Percentiles rank a stretch among this genome's conserved stretches.
These are phyloP conservation scores for Lentinus tigrinus DNA, from an alignment of 768 basidiomycete species.

Conservation along the genomic window DNA sequence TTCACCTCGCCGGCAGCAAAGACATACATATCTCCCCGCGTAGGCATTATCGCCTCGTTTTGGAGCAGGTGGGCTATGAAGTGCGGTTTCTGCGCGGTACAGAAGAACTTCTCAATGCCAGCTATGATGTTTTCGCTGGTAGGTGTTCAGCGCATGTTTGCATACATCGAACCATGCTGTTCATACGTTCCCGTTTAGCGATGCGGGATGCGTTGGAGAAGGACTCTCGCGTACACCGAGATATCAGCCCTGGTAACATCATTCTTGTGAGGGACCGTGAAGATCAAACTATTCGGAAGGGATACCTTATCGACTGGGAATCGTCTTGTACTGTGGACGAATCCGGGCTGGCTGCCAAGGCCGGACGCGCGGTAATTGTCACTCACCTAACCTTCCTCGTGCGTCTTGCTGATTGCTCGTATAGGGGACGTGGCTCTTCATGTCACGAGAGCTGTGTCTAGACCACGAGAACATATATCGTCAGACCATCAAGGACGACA, in stretches of 20 bases:
- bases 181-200: background rate
- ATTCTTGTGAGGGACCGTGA: conserved; percentile 1
- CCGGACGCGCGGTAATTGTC: background rate
- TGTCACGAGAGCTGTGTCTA: conserved; percentile 1
- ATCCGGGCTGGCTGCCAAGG: background rate
- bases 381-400: background rate
- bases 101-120: conserved; percentile 2
- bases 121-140: conserved; percentile 6
- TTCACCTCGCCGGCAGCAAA: background rate
- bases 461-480: too few species aligned
- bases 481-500: conserved; percentile 1
- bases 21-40: background rate
- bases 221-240: background rate
- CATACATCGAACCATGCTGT: background rate
- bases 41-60: conserved; percentile 3
- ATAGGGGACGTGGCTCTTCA: conserved; percentile 13
- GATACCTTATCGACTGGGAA: conserved; percentile 14
- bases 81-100: background rate
- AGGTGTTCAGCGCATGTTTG: background rate
- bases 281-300: background rate
- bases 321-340: background rate
- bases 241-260: conserved; percentile 6
- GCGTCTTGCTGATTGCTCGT: background rate
- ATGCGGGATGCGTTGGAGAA: conserved; percentile 1
- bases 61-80: background rate